These are phyloP conservation scores for carrot (Daucus carota) DNA, from an alignment of 129 eudicot species.

Conservation along the genomic window DH1_v3.0 NC_030387.2:5358001-5358500, in stretches of 20 bases:
- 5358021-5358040: neutral
- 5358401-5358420: constrained; percentile 96
- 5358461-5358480: constrained; percentile 10
- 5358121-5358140: neutral
- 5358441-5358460: constrained; percentile 5
- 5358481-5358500: constrained; percentile 21
- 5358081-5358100: neutral
- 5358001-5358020: neutral
- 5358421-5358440: constrained; percentile 41
- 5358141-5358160: neutral
- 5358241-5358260: neutral
- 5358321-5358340: neutral
- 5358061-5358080: neutral
- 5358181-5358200: neutral
- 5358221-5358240: neutral
- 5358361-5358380: constrained; percentile 98
- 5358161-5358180: neutral
- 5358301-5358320: neutral
- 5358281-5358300: neutral
- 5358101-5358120: neutral
- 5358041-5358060: neutral
- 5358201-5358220: neutral
- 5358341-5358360: neutral
- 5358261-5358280: neutral
- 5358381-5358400: constrained; percentile 85